phyloP scores from a whole-genome alignment of 257 asterid genomes.

The Verbena officinalis region DNA sequence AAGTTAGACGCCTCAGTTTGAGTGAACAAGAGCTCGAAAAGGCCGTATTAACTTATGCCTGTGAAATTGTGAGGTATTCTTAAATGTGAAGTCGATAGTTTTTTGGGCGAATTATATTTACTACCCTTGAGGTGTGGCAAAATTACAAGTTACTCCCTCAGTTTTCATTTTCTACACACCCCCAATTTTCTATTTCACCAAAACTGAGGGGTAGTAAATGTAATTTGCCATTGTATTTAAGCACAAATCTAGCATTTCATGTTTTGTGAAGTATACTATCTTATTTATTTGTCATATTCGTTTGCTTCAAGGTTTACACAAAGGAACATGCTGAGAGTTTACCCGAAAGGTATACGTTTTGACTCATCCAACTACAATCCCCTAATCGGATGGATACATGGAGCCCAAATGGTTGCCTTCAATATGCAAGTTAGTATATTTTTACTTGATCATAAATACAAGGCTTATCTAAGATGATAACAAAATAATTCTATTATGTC shows the following conservation, averaged over 20 bases:
- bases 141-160: too few species aligned
- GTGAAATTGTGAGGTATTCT: constrained; percentile 59
- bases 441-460: constrained; percentile 1
- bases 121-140: too few species aligned
- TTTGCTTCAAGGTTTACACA: constrained; percentile 46
- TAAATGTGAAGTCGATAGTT: neutral
- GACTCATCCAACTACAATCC: constrained; percentile 59
- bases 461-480: neutral
- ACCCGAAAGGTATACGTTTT: constrained; percentile 50
- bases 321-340: constrained; percentile 47
- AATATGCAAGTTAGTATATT: constrained; percentile 44
- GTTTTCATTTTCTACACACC: too few species aligned
- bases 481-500: neutral
- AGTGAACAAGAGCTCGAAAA: constrained; percentile 75
- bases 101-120: constrained; percentile 1
- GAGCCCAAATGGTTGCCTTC: constrained; percentile 55
- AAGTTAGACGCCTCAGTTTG: constrained; percentile 80
- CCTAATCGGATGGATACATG: constrained; percentile 48
- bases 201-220: too few species aligned
- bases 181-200: too few species aligned
- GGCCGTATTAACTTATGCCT: constrained; percentile 55
- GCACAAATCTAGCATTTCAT: too few species aligned
- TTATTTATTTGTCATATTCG: neutral
- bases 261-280: neutral
- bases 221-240: too few species aligned